These are phyloP conservation scores for Copromyces sp. DNA, from an alignment of 495 filamentous ascomycete genomes.

Conservation along the genomic window DNA sequence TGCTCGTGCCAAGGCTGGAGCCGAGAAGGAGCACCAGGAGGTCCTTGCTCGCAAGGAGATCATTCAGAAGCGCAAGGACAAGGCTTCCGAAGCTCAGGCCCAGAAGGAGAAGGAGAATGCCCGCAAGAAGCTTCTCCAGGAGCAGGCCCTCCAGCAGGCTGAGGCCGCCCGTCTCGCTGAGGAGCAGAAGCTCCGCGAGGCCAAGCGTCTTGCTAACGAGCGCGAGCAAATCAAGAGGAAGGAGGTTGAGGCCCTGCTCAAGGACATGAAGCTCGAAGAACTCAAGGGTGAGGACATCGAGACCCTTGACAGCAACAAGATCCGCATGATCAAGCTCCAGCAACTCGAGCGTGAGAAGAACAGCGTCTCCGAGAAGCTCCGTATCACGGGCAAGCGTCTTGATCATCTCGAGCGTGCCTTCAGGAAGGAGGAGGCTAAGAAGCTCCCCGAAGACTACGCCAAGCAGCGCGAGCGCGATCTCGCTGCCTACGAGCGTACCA, in stretches of 20 bases:
- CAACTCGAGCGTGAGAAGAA: slow-evolving; percentile 98
- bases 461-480: slow-evolving; percentile 71
- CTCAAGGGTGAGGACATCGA: slow-evolving; percentile 67
- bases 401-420: slow-evolving; percentile 97
- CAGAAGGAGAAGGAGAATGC: slow-evolving; percentile 88
- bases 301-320: slow-evolving; percentile 76
- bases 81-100: slow-evolving; percentile 72
- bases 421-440: slow-evolving; percentile 88
- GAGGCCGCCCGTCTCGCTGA: slow-evolving; percentile 79
- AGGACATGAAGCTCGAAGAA: slow-evolving; percentile 81
- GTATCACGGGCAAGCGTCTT: slow-evolving; percentile 87
- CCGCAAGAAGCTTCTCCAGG: slow-evolving; percentile 67
- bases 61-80: slow-evolving; percentile 94
- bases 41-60: slow-evolving; percentile 76
- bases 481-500: slow-evolving; percentile 67
- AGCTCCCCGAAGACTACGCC: slow-evolving; percentile 78
- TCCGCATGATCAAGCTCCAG: slow-evolving; percentile 87
- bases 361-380: slow-evolving; percentile 76
- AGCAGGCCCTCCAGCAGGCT: slow-evolving; percentile 76
- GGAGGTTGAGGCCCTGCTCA: slow-evolving; percentile 90
- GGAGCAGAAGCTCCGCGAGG: slow-evolving; percentile 84
- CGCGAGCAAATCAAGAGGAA: slow-evolving; percentile 84
- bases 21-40: slow-evolving; percentile 85
- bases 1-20: slow-evolving; percentile 69
- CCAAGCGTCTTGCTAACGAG: slow-evolving; percentile 79